A percentile compares a stretch with the other conserved stretches of the same genome.
Evolutionary conservation across 2,329 filamentous ascomycete species (phyloP).

Genomic region (Microsporum canis): DNA sequence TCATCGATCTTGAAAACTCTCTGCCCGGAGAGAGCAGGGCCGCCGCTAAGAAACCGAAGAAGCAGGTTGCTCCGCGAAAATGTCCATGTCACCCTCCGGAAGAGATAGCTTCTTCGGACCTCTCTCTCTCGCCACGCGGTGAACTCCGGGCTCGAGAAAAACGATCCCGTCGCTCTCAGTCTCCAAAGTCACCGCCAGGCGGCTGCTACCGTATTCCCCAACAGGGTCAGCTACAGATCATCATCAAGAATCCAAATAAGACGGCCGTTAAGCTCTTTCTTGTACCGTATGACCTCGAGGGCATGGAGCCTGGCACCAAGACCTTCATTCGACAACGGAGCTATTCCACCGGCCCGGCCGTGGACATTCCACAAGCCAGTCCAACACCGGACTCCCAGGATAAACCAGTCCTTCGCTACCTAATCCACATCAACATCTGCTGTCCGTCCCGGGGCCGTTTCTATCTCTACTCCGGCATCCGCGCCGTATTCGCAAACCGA

Average conservation of each 20-base stretch:
- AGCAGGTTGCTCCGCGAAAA: constrained; percentile 23
- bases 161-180: constrained; percentile 48
- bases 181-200: constrained; percentile 61
- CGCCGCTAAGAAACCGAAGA: constrained; percentile 29
- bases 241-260: constrained; percentile 97
- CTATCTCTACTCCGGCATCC: constrained; percentile 82
- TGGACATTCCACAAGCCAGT: constrained; percentile 53
- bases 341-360: constrained; percentile 76
- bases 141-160: constrained; percentile 42
- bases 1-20: constrained; percentile 79
- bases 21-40: constrained; percentile 42
- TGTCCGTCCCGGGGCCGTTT: constrained; percentile 71
- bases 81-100: constrained; percentile 10
- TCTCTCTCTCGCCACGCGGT: constrained; percentile 19
- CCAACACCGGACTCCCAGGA: constrained; percentile 20
- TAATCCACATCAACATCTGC: constrained; percentile 89
- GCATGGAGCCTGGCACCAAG: constrained; percentile 89
- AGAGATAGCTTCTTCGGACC: constrained; percentile 6
- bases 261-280: constrained; percentile 94
- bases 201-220: constrained; percentile 91
- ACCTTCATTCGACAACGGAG: constrained; percentile 92
- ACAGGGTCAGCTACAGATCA: constrained; percentile 87
- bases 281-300: constrained; percentile 79
- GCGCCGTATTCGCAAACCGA: constrained; percentile 91
- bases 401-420: constrained; percentile 70